phyloP scores from a whole-genome alignment of 148 eudicot species.

The Vaccinium macrocarpon region DNA sequence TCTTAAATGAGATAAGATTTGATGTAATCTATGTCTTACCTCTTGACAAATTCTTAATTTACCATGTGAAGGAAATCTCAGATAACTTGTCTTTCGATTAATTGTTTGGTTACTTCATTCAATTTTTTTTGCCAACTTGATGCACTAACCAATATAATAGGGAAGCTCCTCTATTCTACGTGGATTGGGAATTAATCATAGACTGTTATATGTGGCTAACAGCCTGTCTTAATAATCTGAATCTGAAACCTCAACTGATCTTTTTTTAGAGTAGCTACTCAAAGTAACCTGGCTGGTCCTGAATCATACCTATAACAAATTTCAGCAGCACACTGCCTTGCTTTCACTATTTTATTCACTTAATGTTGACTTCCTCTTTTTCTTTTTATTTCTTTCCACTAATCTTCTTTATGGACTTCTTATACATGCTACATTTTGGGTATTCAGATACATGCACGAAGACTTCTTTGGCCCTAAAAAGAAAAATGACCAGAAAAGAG shows the following conservation, averaged over 20 bases:
- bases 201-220: not conserved
- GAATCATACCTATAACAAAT: not conserved
- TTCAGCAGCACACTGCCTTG: not conserved
- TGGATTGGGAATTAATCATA: not conserved
- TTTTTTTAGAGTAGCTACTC: not conserved
- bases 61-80: not conserved
- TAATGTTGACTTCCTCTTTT: not conserved
- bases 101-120: not conserved
- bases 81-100: not conserved
- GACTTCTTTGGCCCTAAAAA: slow-evolving; percentile 66
- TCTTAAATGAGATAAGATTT: not conserved
- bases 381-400: not conserved
- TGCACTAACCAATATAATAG: not conserved
- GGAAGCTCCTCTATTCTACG: not conserved
- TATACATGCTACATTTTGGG: not conserved
- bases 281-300: not conserved
- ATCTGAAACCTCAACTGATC: not conserved
- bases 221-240: slow-evolving; percentile 8
- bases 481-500: slow-evolving; percentile 38
- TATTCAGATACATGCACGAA: slow-evolving; percentile 48
- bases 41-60: slow-evolving; percentile 2
- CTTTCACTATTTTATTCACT: not conserved
- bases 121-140: not conserved
- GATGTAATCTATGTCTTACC: not conserved
- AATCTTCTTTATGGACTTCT: not conserved